Percentiles rank a stretch among this genome's conserved stretches.
Evolutionary conservation across 176 grass and related monocot species (phyloP).

Genomic region (Aegilops bicornis): DNA sequence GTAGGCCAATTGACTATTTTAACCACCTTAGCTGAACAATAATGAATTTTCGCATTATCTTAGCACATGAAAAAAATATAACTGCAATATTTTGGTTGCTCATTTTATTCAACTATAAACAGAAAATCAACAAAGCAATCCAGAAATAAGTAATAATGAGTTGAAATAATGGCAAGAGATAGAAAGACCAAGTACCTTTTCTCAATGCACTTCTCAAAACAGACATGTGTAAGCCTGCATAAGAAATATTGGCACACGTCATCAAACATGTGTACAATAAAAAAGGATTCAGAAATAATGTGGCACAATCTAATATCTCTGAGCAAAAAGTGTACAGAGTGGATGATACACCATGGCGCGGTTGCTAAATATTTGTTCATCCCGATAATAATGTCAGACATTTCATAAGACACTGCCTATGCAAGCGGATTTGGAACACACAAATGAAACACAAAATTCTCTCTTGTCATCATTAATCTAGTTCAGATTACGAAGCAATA

Average conservation of each 20-base stretch:
- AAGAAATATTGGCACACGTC: slow-evolving; percentile 11
- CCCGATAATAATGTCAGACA: not conserved
- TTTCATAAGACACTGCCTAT: not conserved
- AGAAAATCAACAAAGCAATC: not conserved
- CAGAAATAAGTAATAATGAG: not conserved
- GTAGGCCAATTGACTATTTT: not conserved
- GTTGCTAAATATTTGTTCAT: not conserved
- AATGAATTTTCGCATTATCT: not conserved
- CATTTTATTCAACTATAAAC: not conserved
- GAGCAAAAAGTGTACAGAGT: not conserved
- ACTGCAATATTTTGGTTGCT: not conserved
- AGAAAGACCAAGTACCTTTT: slow-evolving; percentile 58
- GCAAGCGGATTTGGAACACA: not conserved
- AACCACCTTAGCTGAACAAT: not conserved
- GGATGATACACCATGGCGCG: not conserved
- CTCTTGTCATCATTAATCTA: not conserved
- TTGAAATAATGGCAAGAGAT: not conserved
- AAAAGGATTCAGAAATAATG: not conserved
- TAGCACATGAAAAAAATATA: not conserved
- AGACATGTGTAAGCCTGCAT: slow-evolving; percentile 74
- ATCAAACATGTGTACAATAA: slow-evolving; percentile 26
- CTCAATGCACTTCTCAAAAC: slow-evolving; percentile 88
- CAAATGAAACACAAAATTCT: not conserved
- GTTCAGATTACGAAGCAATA: not conserved
- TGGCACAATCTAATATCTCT: not conserved